phyloP scores from a whole-genome alignment of 2,329 filamentous ascomycete genomes.

The Anthostomella pinea region DNA sequence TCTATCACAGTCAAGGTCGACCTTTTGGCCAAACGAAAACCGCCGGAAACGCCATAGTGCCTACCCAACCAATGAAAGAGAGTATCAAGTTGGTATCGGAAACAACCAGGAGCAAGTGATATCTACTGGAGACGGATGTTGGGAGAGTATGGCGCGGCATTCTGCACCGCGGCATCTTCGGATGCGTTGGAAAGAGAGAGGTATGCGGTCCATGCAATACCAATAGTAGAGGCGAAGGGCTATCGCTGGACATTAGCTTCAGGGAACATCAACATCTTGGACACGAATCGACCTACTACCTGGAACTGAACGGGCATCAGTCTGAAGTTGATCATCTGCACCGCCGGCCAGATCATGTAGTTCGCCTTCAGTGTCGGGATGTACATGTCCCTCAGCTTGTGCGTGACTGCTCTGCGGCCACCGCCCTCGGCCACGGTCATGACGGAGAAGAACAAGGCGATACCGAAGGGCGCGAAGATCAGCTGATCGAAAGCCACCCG shows the following conservation, averaged over 20 bases:
- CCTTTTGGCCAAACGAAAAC: no score
- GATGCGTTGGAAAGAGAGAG: conserved; percentile 87
- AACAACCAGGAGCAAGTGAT: no score
- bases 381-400: conserved; percentile 93
- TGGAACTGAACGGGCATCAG: conserved; percentile 95
- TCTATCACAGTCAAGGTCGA: no score
- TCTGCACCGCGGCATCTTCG: conserved; percentile 56
- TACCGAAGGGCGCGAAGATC: conserved; percentile 84
- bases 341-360: conserved; percentile 89
- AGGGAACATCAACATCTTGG: not conserved
- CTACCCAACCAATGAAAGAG: not conserved
- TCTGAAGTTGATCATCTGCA: conserved; percentile 96
- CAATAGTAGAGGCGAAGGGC: conserved; percentile 94
- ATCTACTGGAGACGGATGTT: conserved; percentile 35
- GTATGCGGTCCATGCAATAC: conserved; percentile 97
- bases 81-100: no score
- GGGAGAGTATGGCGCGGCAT: conserved; percentile 29
- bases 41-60: not conserved
- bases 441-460: conserved; percentile 87
- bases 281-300: conserved; percentile 63
- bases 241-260: conserved; percentile 36
- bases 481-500: conserved; percentile 90
- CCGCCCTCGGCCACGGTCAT: conserved; percentile 97
- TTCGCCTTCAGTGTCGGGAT: conserved; percentile 93
- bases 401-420: conserved; percentile 70